A percentile compares a stretch with the other conserved stretches of the same genome.
Evolutionary conservation across 768 basidiomycete species (phyloP).

Genomic region (Leccinum disarticulatum): DNA sequence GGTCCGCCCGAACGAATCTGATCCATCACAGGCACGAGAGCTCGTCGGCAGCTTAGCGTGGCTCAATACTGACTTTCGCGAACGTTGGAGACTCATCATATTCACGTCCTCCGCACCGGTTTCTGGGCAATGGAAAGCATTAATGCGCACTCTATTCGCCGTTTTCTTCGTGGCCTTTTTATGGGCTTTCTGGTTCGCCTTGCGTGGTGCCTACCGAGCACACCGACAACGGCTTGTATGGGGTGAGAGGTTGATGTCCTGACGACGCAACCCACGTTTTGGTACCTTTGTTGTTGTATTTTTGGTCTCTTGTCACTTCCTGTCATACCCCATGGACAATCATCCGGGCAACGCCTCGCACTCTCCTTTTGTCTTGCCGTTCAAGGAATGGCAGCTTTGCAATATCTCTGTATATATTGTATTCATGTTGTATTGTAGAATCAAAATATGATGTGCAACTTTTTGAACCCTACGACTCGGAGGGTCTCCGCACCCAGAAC

Average conservation of each 20-base stretch:
- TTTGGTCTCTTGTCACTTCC: background rate
- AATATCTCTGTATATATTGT: slow-evolving; percentile 12
- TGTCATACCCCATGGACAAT: background rate
- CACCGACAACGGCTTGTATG: slow-evolving; percentile 75
- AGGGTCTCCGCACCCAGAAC: slow-evolving; percentile 83
- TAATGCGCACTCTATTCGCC: slow-evolving; percentile 61
- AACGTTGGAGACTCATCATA: slow-evolving; percentile 71
- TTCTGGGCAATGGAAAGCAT: slow-evolving; percentile 65
- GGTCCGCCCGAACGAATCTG: background rate
- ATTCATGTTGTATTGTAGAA: slow-evolving; percentile 20
- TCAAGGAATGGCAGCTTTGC: background rate
- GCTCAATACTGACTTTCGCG: slow-evolving; percentile 78
- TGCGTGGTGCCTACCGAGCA: slow-evolving; percentile 68
- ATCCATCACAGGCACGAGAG: slow-evolving; percentile 51
- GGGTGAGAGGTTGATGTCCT: slow-evolving; percentile 79
- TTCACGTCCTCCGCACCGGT: slow-evolving; percentile 74
- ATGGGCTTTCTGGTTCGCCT: slow-evolving; percentile 58
- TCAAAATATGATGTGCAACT: background rate
- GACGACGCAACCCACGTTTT: slow-evolving; percentile 11
- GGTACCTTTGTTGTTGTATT: background rate
- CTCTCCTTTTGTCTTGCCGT: background rate
- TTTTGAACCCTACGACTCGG: slow-evolving; percentile 6
- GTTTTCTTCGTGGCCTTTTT: slow-evolving; percentile 56
- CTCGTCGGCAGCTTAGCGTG: slow-evolving; percentile 67
- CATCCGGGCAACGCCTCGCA: background rate